Evolutionary conservation across 2,329 filamentous ascomycete genomes (phyloP), one percentile per base, ranked within the genome.

Genomic region (Graphilbum ipis-grandicollis): DNA sequence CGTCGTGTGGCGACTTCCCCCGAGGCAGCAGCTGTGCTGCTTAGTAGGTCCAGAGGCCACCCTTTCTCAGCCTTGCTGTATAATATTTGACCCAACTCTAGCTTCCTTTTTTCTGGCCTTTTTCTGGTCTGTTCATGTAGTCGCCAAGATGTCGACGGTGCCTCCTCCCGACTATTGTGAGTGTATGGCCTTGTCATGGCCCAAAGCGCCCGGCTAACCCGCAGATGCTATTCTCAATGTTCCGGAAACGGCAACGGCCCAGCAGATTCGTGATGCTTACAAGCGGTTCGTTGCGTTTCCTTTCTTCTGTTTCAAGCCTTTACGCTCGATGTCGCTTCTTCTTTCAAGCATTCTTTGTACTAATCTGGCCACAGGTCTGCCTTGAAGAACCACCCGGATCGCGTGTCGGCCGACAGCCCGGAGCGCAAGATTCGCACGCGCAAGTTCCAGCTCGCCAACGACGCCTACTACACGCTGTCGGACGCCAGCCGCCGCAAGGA

Each of bases 211-310:
- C n/a, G n/a, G n/a, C n/a, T n/a, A n/a, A n/a, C n/a, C n/a, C n/a
- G n/a, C 19, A 86, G 81, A 88, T 59, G 73, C 69, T 35, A 69
- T 80, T 44, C 75, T 93, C 35, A 79, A 79, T 44, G 57, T 93
- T 42, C 54, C 75, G 36, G 69, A 82, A 26, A 78, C 68, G 47
- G 85, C 88, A 25, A 79, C 75, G 0, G 72, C 76, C 41, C 75
- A 85, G 50, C 80, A 96, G 54, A 78, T 98, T 52, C 80, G 88
- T 48, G 80, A 83, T 65, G 90, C 86, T 35, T 98, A 96, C 66
- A 98, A 98, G 56, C 79, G 79, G 79, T 82, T 51, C 36, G 53
- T 35, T 6, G 15, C 9, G 12, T 15, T 29, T 23, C n/a, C 15
- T 30, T 29, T 2, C 14, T 17, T 32, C 18, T 9, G 9, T 6